Percentiles rank a stretch among this genome's conserved stretches.
Evolutionary conservation across 257 asterid genomes (phyloP).

Genomic region (Jaltomata sinuosa): DNA sequence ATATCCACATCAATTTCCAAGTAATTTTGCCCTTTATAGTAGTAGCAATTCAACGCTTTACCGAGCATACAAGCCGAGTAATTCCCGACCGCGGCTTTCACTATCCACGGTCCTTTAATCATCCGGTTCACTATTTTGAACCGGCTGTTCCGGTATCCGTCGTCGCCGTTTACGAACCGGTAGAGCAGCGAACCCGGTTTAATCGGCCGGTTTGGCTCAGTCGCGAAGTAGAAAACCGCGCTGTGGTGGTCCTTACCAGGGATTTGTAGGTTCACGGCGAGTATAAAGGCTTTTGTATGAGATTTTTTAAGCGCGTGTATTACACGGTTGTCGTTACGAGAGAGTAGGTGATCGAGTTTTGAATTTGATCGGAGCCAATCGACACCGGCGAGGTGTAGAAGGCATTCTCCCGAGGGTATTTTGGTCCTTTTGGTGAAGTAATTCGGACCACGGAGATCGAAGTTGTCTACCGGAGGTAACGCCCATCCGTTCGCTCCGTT

Average conservation of each 20-base stretch:
- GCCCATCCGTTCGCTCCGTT: slow-evolving; percentile 93
- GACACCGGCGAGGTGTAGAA: slow-evolving; percentile 77
- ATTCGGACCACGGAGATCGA: slow-evolving; percentile 63
- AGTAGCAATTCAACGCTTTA: slow-evolving; percentile 68
- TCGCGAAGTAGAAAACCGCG: slow-evolving; percentile 78
- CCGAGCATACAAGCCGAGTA: slow-evolving; percentile 85
- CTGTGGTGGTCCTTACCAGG: slow-evolving; percentile 90
- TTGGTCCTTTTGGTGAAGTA: slow-evolving; percentile 56
- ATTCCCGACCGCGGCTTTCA: slow-evolving; percentile 78
- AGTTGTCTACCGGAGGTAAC: slow-evolving; percentile 74
- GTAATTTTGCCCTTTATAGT: slow-evolving; percentile 59
- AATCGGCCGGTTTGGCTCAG: slow-evolving; percentile 42
- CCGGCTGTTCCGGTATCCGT: slow-evolving; percentile 58
- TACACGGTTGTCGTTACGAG: slow-evolving; percentile 70
- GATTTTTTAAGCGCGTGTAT: slow-evolving; percentile 42
- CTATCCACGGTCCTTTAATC: slow-evolving; percentile 93
- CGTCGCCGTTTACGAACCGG: slow-evolving; percentile 63
- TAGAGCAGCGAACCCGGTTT: slow-evolving; percentile 47
- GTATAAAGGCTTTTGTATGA: slow-evolving; percentile 29
- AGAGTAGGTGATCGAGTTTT: slow-evolving; percentile 77
- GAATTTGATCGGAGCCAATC: slow-evolving; percentile 89
- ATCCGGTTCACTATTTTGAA: slow-evolving; percentile 83
- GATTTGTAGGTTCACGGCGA: slow-evolving; percentile 80
- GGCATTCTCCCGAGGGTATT: slow-evolving; percentile 56
- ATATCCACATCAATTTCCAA: slow-evolving; percentile 87